Evolutionary conservation across 169 alveolate species (phyloP).

Genomic region (Plasmodium inui): DNA sequence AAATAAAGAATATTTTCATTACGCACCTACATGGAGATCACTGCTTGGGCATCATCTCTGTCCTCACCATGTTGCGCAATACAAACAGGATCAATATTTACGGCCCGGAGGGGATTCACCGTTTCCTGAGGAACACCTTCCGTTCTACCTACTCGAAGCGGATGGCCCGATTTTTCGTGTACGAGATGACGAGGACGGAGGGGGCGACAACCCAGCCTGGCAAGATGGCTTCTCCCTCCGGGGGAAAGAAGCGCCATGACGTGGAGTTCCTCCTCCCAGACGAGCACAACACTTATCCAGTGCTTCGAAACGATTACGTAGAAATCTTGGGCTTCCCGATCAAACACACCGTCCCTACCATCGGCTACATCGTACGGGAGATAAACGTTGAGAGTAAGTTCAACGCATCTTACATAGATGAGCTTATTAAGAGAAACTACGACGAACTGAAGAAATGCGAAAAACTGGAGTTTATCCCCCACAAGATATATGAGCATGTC

Average conservation of each 20-base stretch:
- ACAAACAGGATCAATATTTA: conserved; percentile 67
- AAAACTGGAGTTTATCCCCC: conserved; percentile 31
- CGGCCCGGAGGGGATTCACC: conserved; percentile 86
- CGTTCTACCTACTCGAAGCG: conserved; percentile 23
- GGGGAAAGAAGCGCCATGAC: neutral
- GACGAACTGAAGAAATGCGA: conserved; percentile 45
- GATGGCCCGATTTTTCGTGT: conserved; percentile 19
- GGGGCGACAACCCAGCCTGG: neutral
- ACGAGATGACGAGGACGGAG: conserved; percentile 7
- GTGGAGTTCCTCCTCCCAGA: conserved; percentile 60
- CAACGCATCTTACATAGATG: conserved; percentile 74
- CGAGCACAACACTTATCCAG: conserved; percentile 66
- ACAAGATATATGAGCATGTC: conserved; percentile 58
- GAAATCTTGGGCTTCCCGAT: conserved; percentile 79
- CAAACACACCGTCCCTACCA: conserved; percentile 88
- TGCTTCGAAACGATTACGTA: conserved; percentile 74
- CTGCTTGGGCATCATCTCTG: conserved; percentile 85
- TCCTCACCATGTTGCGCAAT: conserved; percentile 76
- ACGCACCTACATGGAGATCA: conserved; percentile 92
- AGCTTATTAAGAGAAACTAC: conserved; percentile 74
- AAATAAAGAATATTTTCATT: conserved; percentile 81
- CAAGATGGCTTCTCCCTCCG: neutral
- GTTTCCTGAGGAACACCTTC: conserved; percentile 51
- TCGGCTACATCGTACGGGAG: conserved; percentile 88
- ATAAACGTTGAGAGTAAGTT: conserved; percentile 69